Evolutionary conservation across 1,284 basidiomycete species (phyloP), one percentile per base, ranked within the genome.

Genomic region (Agaricales sp.): DNA sequence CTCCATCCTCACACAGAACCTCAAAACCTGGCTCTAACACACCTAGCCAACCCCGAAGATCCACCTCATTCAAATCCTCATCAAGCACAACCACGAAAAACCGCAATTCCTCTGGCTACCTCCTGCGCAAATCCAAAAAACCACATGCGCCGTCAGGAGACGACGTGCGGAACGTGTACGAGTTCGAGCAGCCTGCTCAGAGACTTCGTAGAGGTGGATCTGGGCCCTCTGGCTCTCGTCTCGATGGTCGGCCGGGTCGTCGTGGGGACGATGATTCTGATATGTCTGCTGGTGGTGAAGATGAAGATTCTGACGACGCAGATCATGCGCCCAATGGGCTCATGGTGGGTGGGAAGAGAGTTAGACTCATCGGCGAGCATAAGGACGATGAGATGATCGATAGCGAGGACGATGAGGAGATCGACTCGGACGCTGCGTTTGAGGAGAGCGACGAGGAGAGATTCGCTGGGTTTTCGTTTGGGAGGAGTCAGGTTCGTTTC

Each of bases 371-470:
- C 8, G 30, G 30, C 30, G 30, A 35, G 30, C 8, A 35, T n/a
- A 8, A 35, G 30, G 41, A 21, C n/a, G 74, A 78, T 37, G 75
- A 77, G 49, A 63, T 59, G 50, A 69, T 87, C 48, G 78, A 69
- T 19, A 77, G 72, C 51, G 82, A 73, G 2, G 87, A 89, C 52
- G 86, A 89, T 54, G 87, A 89, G 57, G 87, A 88, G 53, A 75
- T 89, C 48, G 83, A 87, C 52, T 85, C 81, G 57, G 87, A 88
- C 58, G 83, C 68, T 52, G 87, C 87, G 0, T 88, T 89, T 56
- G 86, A 87, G 54, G 87, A 89, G 57, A 83, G 78, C 56, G 91
- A 92, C 52, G 85, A 86, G 53, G 88, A 92, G 43, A 67, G 76
- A 3, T 91, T 84, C 66, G 80, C 82, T 22, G 85, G 80, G 2